Base-by-base conservation (phyloP, 2,329 filamentous ascomycete genomes). In the Esteya vermicola region DNA sequence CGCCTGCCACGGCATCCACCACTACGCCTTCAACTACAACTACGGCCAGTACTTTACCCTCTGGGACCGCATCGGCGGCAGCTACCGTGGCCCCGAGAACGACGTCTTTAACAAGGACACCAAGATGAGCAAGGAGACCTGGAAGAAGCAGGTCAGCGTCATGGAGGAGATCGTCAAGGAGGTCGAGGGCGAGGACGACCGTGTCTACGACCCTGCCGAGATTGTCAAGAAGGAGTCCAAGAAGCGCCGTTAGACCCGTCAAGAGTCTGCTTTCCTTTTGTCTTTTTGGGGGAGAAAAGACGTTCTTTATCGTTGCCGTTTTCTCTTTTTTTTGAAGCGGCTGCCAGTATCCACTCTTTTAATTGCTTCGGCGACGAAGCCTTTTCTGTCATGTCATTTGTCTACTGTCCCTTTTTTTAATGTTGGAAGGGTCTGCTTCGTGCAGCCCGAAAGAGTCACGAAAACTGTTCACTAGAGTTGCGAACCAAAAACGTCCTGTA, bases 41-140 rank as follows among this genome's bases (percentile, higher is more conserved):
- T 95, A 93, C 54, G 88, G 88, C 43, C 88, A 95, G 59, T 95
- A 88, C 64, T 91, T 85, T 14, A 94, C 86, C 0, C 66, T 91
- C 18, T 94, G 88, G 81, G 88, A 95, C 59, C 78, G 88, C 39
- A 61, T 94, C 18, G 84, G 85, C 40, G 82, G 81, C 43, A 93
- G 82, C 55, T 95, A 94, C 66, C 72, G 84, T 51, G 76, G 80
- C 65, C 88, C 88, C 18, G 89, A 91, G 51, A 72, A 78, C 42
- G 85, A 86, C 61, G 72, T 94, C 50, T 95, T 94, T 65, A 64
- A 78, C 51, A 80, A 79, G 56, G 81, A 91, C 57, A 76, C 75
- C 51, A 94, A 93, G 69, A 88, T 91, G 81, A 81, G 74, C 47
- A 64, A 82, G 52, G 70, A 68, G 45, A 80, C 85, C 57, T 93